Base-by-base conservation (phyloP, 2,329 filamentous ascomycete species). In the Cercospora nicotianae region DNA sequence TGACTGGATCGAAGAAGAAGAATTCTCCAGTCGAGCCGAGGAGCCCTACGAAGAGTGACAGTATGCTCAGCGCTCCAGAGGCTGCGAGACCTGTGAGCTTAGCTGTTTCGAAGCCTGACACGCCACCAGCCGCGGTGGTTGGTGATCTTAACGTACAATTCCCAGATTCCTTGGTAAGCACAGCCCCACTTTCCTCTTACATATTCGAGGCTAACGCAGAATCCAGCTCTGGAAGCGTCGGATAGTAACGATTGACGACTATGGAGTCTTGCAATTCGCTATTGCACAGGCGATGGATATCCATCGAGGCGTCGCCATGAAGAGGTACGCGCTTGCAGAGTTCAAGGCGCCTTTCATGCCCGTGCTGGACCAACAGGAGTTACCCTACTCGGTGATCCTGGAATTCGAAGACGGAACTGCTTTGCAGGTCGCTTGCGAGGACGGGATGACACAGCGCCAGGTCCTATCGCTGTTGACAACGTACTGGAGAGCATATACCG, bases 131-230 rank as follows among this genome's bases (percentile, higher is more conserved):
- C 28, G 84, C 92, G 3, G 89, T 90, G 69, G 86, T 96, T 79
- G 93, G 94, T 60, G 92, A 97, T 75, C 90, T 99, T 70, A 98
- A 99, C 75, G 92, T 98, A 10, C 95, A 99, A 78, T 97, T 99
- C 78, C 95, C 95, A 0, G 94, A 98, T 77, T 96, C 93, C 64
- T 85, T 99, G 58, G 83, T 84, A 78, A 76, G 82, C 76, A 33
- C 57, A 39, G 58, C 16, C 65, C 59, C 63, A 28, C 62, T 70
- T 31, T 23, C 73, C 30, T 6, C 28, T 26, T 16, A 16, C 26
- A 58, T 6, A 18, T 9, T 6, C 30, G 7, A 30, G 13, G 30
- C 53, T 58, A 31, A 58, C 3, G 23, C 26, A 30, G 28, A 10
- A 13, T 18, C 33, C 64, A 85, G 82, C 85, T 99, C 12, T 99